Conservation (phyloP, 306 rosid genomes). For the Prunus mira region DNA sequence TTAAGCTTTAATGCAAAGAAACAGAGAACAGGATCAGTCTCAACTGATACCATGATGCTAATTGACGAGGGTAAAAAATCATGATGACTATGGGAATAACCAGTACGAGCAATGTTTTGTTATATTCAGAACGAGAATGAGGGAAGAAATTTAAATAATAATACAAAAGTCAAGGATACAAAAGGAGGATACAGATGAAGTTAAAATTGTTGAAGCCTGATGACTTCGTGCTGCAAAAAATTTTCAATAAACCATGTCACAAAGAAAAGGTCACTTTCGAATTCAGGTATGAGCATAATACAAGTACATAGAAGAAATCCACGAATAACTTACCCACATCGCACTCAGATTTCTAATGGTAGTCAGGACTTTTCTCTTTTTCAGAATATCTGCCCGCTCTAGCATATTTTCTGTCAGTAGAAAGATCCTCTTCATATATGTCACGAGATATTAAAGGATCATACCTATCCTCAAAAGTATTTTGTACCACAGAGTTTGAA, state of each 20-base stretch:
- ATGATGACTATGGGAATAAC: neutral
- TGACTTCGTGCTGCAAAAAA: conserved; percentile 67
- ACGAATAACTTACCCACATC: conserved; percentile 41
- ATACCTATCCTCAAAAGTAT: conserved; percentile 62
- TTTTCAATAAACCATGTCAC: conserved; percentile 50
- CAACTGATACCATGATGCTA: neutral
- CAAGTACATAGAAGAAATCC: conserved; percentile 20
- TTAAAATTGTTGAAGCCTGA: conserved; percentile 58
- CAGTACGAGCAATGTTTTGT: neutral
- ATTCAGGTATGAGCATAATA: conserved; percentile 21
- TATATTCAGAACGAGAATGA: neutral
- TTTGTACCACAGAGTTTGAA: conserved; percentile 33
- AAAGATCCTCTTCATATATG: conserved; percentile 33
- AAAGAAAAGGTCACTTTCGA: conserved; percentile 29
- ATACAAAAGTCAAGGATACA: conserved; percentile 66
- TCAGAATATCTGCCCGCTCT: conserved; percentile 26
- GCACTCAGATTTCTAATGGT: conserved; percentile 10
- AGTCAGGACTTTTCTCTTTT: conserved; percentile 10
- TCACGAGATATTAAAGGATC: conserved; percentile 55
- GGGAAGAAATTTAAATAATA: neutral
- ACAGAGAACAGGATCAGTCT: neutral
- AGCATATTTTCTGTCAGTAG: conserved; percentile 28
- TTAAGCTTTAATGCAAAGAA: neutral
- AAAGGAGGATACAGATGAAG: conserved; percentile 73
- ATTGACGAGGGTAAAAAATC: neutral